Base-by-base conservation (phyloP, 139 green algal species). In the Chlorella sp. region DNA sequence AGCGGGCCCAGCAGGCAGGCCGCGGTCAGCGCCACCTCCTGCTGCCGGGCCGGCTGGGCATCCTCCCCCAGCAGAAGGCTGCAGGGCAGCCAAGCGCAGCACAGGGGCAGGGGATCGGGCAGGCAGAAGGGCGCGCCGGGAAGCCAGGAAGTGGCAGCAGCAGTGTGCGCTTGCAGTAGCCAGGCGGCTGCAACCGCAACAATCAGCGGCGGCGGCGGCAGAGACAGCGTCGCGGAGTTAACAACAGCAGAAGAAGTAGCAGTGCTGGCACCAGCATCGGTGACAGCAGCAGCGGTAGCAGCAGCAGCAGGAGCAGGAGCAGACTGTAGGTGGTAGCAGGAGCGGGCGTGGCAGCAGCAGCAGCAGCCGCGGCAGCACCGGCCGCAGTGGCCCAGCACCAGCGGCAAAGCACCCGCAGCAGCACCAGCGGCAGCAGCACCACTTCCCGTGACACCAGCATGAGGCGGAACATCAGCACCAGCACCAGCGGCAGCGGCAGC, bases 31-130 rank as follows among this genome's bases (percentile, higher is more conserved):
- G n/a, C 75, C 19, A 93, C 80, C 48, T 97, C 91, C 22, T 94
- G 88, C 2, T 40, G 36, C 66, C 89, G 90, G 0, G 73, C 90
- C 81, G 92, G 96, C 0, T 90, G 85, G 9, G 93, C 91, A n/a
- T 91, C 90, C 39, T 96, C 93, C 5, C 92, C 93, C 28, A 90
- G 83, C 84, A 96, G 39, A 88, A 96, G 81, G 68, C 93, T 89
- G 86, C 71, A 69, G 24, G n/a, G 36, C 34, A 30, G 26, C 36
- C 15, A 16, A 3, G 32, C 9, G 37, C 9, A 11, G 77, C 37
- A 60, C 77, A 60, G 77, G 77, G 37, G 7, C 24, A 1, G 36
- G 77, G 16, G 19, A 16, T 36, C 26, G 18, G n/a, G 37, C 2
- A 36, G 77, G 77, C 12, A 36, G 48, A 9, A 57, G 7, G 48